Evolutionary conservation across 2,329 filamentous ascomycete genomes (phyloP), one percentile per base, ranked within the genome.

Genomic region (Sarocladium strictum): DNA sequence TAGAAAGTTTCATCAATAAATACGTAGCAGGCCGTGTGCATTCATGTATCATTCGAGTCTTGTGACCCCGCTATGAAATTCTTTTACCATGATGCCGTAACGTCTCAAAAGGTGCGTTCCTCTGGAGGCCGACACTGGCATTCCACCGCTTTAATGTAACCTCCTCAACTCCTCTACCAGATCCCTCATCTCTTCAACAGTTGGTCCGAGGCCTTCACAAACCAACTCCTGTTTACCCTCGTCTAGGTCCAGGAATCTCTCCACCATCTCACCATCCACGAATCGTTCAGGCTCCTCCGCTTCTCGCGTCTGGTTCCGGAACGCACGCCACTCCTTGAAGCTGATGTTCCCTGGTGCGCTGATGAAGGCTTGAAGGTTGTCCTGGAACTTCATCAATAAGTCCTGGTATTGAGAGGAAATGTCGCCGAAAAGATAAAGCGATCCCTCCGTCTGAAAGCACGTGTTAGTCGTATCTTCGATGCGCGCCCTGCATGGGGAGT

Each of bases 221-320:
- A 80, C 73, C 54, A 71, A 67, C 60, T 72, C 73, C 69, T 85
- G 83, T 38, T 71, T 71, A 35, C 75, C 73, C 54, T 86, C 83
- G 45, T 80, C 76, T 58, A 89, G 74, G 59, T 91, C 85, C 60
- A 97, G 69, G 65, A 97, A 97, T 53, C 83, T 72, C 71, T 97
- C 93, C 12, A 99, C 77, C 63, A 97, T 76, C 67, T 97, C 93
- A 0, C 93, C 94, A 64, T 99, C 94, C 12, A 99, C 82, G 63
- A 97, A 97, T 1, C 93, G 80, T 64, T 84, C 89, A 0, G 94
- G 93, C 37, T 87, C 89, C 0, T 88, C 85, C 0, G 87, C 89
- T 2, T 87, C 85, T 0, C 83, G 81, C 56, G 88, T 82, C 23
- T 83, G 76, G 54, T 84, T 95, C 57, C 84, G 84, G 72, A 93